These are phyloP conservation scores for Knoxdaviesia proteae DNA, from an alignment of 2,329 filamentous ascomycete species.

Conservation along the genomic window DNA sequence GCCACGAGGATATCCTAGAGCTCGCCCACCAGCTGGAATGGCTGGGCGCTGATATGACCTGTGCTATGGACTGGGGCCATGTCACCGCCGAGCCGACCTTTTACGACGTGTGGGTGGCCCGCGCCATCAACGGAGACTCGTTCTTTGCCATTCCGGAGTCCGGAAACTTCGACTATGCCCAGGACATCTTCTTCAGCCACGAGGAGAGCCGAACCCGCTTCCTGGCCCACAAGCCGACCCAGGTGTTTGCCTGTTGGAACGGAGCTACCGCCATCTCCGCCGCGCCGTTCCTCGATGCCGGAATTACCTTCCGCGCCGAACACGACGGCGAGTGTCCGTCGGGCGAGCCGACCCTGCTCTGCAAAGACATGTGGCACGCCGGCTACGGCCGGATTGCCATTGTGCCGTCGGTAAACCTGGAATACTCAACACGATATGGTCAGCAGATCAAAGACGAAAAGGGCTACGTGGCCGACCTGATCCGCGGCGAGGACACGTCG, in stretches of 20 bases:
- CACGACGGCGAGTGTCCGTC: conserved; percentile 24
- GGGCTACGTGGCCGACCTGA: conserved; percentile 22
- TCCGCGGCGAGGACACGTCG: conserved; percentile 9
- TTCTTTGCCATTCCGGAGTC: conserved; percentile 32
- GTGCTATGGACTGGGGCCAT: conserved; percentile 36
- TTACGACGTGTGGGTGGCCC: conserved; percentile 35
- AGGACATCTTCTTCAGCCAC: conserved; percentile 33
- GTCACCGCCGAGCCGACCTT: conserved; percentile 23
- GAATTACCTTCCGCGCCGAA: conserved; percentile 22
- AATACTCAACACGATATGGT: conserved; percentile 25
- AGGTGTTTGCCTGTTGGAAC: conserved; percentile 42
- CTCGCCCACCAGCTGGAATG: conserved; percentile 23
- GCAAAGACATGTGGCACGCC: conserved; percentile 32
- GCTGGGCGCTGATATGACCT: conserved; percentile 32
- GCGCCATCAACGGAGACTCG: conserved; percentile 27
- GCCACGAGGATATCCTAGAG: conserved; percentile 35
- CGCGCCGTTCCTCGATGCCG: conserved; percentile 20
- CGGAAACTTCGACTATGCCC: conserved; percentile 25
- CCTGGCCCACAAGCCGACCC: conserved; percentile 22
- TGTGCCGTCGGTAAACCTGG: conserved; percentile 32
- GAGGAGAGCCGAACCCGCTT: conserved; percentile 14
- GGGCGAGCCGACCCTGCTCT: conserved; percentile 33
- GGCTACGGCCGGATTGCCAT: conserved; percentile 32
- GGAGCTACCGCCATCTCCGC: conserved; percentile 28
- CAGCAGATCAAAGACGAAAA: conserved; percentile 25